These are phyloP conservation scores for Hypoxylon subgilvum DNA, from an alignment of 495 filamentous ascomycete species.

Conservation along the genomic window DNA sequence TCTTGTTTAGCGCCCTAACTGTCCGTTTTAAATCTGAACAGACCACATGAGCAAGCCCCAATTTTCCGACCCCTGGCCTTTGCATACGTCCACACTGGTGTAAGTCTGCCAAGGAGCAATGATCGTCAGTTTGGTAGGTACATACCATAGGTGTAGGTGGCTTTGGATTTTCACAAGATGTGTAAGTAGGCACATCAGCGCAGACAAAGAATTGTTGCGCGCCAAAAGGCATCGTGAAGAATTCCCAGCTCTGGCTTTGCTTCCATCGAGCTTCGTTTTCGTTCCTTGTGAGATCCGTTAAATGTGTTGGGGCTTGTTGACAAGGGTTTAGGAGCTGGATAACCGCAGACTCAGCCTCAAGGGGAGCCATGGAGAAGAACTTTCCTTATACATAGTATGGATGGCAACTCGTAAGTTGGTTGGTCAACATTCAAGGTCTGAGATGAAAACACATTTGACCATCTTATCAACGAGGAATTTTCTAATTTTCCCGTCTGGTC, in stretches of 20 bases:
- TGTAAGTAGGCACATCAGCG: constrained; percentile 1
- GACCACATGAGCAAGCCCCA: constrained; percentile 41
- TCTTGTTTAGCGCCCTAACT: constrained; percentile 40
- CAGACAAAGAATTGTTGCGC: neutral
- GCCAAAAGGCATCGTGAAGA: no score
- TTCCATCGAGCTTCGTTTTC: constrained; percentile 1
- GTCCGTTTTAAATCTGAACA: constrained; percentile 35
- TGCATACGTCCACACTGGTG: constrained; percentile 33
- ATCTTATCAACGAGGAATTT: constrained; percentile 7
- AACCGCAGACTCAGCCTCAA: no score
- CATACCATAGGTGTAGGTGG: constrained; percentile 4
- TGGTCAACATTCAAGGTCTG: no score
- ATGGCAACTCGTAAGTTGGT: no score
- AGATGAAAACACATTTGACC: no score
- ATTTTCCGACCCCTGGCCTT: constrained; percentile 30
- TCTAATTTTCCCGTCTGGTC: no score
- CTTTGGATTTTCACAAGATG: no score
- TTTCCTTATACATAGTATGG: no score
- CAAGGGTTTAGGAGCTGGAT: no score
- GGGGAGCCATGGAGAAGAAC: no score
- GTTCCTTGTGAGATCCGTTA: constrained; percentile 6
- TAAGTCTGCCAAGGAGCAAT: constrained; percentile 34
- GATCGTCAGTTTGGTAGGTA: constrained; percentile 23
- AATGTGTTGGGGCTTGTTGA: no score
- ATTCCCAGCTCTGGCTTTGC: constrained; percentile 14